Conservation (phyloP, 208 protist species). For the Balamuthia mandrillaris region DNA sequence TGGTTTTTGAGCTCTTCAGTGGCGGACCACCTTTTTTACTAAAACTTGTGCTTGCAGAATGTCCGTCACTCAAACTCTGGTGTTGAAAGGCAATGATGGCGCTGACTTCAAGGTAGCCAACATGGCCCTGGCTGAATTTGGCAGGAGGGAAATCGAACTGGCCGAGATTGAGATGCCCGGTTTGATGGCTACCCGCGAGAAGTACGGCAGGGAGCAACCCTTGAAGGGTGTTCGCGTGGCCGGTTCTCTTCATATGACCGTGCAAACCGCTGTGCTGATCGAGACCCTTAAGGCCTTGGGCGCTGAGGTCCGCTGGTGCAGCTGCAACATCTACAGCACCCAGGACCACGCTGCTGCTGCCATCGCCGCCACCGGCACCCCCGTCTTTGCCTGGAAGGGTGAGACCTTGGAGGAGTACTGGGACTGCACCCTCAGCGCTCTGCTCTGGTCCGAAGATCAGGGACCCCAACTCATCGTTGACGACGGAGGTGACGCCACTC, state of each 20-base stretch:
- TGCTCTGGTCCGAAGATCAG: conserved; percentile 75
- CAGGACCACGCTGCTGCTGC: conserved; percentile 92
- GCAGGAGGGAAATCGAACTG: conserved; percentile 77
- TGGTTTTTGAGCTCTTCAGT: too few species aligned
- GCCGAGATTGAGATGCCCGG: conserved; percentile 99
- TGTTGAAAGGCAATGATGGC: too few species aligned
- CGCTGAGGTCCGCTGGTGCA: conserved; percentile 87
- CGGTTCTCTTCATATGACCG: conserved; percentile 99
- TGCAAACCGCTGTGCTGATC: conserved; percentile 99
- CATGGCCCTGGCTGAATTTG: conserved; percentile 31
- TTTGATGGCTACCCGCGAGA: conserved; percentile 91
- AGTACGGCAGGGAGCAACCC: conserved; percentile 83
- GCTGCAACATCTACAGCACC: conserved; percentile 99
- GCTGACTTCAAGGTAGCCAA: conserved; percentile 14
- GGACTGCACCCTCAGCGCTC: conserved; percentile 94
- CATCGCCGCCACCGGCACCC: conserved; percentile 82
- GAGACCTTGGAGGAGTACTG: conserved; percentile 99
- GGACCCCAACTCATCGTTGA: conserved; percentile 97
- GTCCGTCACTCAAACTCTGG: too few species aligned
- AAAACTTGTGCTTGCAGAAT: too few species aligned
- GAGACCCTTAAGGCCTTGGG: conserved; percentile 96
- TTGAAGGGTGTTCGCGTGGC: conserved; percentile 94
- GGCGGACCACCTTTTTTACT: too few species aligned
- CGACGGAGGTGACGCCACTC: conserved; percentile 94
- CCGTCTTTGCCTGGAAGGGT: conserved; percentile 99